A percentile compares a stretch with the other conserved stretches of the same genome.
These are phyloP conservation scores for Saccharomycopsis guyanensis DNA, from an alignment of 805 yeast genomes.

Conservation along the genomic window DNA sequence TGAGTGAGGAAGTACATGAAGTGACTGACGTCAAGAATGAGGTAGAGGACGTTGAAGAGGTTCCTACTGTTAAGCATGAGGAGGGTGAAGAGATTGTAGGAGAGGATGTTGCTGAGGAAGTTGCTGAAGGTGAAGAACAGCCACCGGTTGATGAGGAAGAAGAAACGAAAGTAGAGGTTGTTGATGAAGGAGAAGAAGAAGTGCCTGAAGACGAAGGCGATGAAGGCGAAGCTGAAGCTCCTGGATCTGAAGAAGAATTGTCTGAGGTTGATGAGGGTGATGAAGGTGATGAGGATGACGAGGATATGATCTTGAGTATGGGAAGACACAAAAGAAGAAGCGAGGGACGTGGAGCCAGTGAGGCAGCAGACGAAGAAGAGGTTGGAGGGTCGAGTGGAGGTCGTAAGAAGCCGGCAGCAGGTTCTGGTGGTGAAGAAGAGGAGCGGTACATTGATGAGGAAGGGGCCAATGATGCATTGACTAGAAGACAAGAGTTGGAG, in stretches of 20 bases:
- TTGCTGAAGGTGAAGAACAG: conserved; percentile 20
- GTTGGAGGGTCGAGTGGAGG: conserved; percentile 18
- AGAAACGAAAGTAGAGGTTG: conserved; percentile 23
- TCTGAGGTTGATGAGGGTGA: conserved; percentile 18
- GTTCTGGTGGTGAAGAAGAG: conserved; percentile 23
- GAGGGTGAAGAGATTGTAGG: conserved; percentile 16
- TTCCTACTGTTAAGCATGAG: conserved; percentile 24
- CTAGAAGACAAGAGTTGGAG: conserved; percentile 72
- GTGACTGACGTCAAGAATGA: too few relatives aligned
- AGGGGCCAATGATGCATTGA: conserved; percentile 26
- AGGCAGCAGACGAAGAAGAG: conserved; percentile 26
- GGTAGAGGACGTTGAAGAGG: conserved; percentile 13
- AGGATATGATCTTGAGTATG: conserved; percentile 10
- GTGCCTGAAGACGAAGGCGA: conserved; percentile 26
- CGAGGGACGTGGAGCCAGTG: conserved; percentile 21
- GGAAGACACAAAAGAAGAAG: conserved; percentile 10
- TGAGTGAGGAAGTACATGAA: conserved; percentile 18
- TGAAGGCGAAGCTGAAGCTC: conserved; percentile 31
- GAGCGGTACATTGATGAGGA: conserved; percentile 22
- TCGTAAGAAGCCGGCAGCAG: conserved; percentile 22
- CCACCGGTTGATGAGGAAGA: conserved; percentile 23
- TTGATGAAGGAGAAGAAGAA: conserved; percentile 23
- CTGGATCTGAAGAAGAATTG: conserved; percentile 28
- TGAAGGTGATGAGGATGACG: conserved; percentile 19
- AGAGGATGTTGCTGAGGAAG: conserved; percentile 23